Conservation (phyloP, 2,329 filamentous ascomycete species). For the Colletotrichum tofieldiae region DNA sequence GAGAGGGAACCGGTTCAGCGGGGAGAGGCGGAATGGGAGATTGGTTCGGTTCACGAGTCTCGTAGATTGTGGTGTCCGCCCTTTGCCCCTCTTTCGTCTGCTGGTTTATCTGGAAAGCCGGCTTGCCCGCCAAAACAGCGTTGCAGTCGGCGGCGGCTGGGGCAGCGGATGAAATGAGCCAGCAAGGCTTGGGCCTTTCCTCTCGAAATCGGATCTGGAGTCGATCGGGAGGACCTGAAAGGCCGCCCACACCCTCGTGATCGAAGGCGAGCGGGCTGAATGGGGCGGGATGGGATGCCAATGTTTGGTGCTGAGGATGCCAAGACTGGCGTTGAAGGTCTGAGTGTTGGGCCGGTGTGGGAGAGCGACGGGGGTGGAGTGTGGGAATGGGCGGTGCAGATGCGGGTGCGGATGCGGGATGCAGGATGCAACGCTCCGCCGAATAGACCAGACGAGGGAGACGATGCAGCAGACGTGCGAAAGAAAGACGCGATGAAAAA, state of each 20-base stretch:
- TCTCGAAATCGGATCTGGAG: not conserved
- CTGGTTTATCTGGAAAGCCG: not conserved
- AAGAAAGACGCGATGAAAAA: not conserved
- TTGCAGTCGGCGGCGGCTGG: not conserved
- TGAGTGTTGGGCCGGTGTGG: constrained; percentile 3
- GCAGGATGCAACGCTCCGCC: not conserved
- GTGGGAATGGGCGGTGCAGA: not conserved
- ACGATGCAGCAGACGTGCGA: not conserved
- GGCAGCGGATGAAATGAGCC: not conserved
- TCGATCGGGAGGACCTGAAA: not conserved
- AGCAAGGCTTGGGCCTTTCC: not conserved
- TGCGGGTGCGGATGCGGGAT: not conserved
- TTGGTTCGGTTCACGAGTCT: not conserved
- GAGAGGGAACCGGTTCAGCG: not conserved
- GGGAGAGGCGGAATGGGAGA: not conserved
- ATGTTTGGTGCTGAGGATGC: constrained; percentile 29
- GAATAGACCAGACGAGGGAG: constrained; percentile 6
- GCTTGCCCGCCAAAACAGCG: not conserved
- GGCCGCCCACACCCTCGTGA: constrained; percentile 6
- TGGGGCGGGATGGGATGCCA: constrained; percentile 34
- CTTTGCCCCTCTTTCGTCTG: not conserved
- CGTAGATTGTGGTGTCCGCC: not conserved
- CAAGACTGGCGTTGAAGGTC: constrained; percentile 29
- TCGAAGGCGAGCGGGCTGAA: not conserved
- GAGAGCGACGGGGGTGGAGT: constrained; percentile 10